A percentile compares a stretch with the other conserved stretches of the same genome.
These are phyloP conservation scores for Pseudogymnoascus destructans DNA, from an alignment of 2,329 filamentous ascomycete species.

Conservation along the genomic window DNA sequence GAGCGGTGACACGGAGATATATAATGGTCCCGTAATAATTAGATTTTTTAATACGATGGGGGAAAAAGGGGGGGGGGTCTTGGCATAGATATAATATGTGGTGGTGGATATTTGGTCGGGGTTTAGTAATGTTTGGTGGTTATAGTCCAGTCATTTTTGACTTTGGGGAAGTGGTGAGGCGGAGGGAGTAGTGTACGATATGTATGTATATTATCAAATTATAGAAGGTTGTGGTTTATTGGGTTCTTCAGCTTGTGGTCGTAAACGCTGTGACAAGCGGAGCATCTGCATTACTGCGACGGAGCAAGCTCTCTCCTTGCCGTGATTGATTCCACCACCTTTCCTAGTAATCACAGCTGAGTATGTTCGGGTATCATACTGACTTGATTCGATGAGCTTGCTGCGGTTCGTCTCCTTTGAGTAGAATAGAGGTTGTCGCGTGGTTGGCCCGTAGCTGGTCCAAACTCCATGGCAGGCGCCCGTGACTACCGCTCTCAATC, in stretches of 20 bases:
- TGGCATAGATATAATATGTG: background rate
- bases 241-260: background rate
- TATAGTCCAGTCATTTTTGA: background rate
- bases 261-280: background rate
- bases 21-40: background rate
- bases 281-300: background rate
- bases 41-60: background rate
- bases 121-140: background rate
- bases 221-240: background rate
- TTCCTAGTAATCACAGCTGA: no score
- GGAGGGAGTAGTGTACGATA: background rate
- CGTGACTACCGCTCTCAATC: no score
- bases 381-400: no score
- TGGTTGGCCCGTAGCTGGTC: no score
- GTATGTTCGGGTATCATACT: no score
- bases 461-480: no score
- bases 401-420: no score
- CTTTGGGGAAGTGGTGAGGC: background rate
- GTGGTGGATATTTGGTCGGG: background rate
- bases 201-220: background rate
- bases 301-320: background rate
- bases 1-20: background rate
- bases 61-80: background rate
- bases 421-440: no score
- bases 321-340: slow-evolving; percentile 22